Conservation (phyloP, 768 basidiomycete genomes). For the Terana coerulea region DNA sequence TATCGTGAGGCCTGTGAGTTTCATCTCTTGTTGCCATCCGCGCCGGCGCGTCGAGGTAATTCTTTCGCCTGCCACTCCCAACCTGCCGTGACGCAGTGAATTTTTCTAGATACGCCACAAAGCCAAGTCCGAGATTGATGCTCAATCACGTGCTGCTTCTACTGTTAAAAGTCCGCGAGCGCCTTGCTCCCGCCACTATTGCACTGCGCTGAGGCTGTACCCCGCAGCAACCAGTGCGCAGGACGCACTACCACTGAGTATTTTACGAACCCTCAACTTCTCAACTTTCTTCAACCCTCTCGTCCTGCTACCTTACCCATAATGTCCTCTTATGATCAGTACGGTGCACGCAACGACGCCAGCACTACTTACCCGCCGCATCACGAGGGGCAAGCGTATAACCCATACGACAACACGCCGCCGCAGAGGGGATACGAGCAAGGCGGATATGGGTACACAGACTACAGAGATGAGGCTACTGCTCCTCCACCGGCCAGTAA, state of each 20-base stretch:
- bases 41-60: too few relatives aligned
- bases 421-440: constrained; percentile 55
- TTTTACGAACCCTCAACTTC: background rate
- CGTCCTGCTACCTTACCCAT: too few relatives aligned
- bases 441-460: constrained; percentile 28
- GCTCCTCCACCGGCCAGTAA: constrained; percentile 9
- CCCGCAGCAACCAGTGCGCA: constrained; percentile 14
- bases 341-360: constrained; percentile 26
- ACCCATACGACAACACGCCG: constrained; percentile 42
- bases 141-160: too few relatives aligned
- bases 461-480: constrained; percentile 25
- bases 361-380: constrained; percentile 21
- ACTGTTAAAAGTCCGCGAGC: too few relatives aligned
- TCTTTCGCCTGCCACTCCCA: too few relatives aligned
- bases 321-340: constrained; percentile 53
- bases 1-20: too few relatives aligned
- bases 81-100: too few relatives aligned
- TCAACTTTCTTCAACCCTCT: too few relatives aligned
- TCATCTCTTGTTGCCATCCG: too few relatives aligned
- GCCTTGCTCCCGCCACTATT: background rate
- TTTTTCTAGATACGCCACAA: too few relatives aligned
- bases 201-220: constrained; percentile 4
- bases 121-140: too few relatives aligned
- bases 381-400: constrained; percentile 32
- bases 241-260: constrained; percentile 14